phyloP scores from a whole-genome alignment of 179 eudicot genomes.

The Actinidia chinensis region DNA sequence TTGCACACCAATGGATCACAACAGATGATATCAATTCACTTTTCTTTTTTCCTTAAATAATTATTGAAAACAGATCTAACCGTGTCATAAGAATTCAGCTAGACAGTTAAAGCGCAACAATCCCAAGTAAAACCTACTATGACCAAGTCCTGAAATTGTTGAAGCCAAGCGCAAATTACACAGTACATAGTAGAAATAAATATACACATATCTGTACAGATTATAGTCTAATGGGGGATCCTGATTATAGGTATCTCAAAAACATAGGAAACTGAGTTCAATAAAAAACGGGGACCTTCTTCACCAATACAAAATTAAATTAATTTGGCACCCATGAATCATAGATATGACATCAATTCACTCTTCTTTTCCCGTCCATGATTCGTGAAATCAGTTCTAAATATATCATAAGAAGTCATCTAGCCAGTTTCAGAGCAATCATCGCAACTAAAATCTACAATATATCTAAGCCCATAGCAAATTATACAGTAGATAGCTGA shows the following conservation, averaged over 20 bases:
- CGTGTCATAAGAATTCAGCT: too few species aligned
- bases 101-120: not conserved
- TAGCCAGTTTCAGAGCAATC: not conserved
- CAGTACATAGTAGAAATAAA: not conserved
- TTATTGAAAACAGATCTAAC: too few species aligned
- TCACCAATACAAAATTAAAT: not conserved
- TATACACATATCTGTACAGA: too few species aligned
- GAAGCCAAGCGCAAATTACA: not conserved
- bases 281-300: too few species aligned
- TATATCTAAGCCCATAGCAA: not conserved
- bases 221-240: too few species aligned
- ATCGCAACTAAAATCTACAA: not conserved
- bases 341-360: too few species aligned
- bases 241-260: too few species aligned
- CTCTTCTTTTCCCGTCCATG: too few species aligned
- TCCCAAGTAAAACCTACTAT: not conserved
- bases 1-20: not conserved
- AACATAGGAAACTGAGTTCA: too few species aligned
- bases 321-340: not conserved
- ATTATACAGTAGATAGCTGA: not conserved
- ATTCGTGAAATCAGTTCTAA: too few species aligned
- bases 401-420: not conserved
- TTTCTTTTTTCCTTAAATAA: too few species aligned
- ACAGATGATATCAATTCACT: not conserved
- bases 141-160: too few species aligned